Evolutionary conservation across 352 stramenopile species (phyloP).

Genomic region (Blastocystis sp.): DNA sequence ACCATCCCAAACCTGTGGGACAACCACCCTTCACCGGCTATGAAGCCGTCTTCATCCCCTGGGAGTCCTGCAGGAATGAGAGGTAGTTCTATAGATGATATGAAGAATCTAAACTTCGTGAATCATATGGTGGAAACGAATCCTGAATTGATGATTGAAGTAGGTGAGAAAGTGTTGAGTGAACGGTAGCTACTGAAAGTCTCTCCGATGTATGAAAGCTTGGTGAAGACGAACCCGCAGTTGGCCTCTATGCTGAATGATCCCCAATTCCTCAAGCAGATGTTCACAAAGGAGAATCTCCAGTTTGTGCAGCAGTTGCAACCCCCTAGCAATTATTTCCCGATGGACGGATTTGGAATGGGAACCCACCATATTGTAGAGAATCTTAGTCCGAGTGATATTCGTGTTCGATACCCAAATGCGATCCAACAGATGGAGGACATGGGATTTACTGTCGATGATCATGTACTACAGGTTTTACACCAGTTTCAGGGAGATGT

Average conservation of each 20-base stretch:
- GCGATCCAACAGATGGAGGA: conserved; percentile 21
- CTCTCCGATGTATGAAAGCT: background rate
- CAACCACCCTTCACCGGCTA: background rate
- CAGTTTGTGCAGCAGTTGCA: background rate
- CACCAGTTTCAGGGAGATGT: conserved; percentile 47
- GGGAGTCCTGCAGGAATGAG: background rate
- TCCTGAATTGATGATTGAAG: conserved; percentile 12
- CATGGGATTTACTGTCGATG: conserved; percentile 49
- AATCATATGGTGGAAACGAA: background rate
- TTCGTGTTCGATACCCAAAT: conserved; percentile 14
- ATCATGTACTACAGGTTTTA: conserved; percentile 15
- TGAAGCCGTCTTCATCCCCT: background rate
- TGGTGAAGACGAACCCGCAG: conserved; percentile 11
- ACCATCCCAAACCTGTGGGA: conserved; percentile 35
- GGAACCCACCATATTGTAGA: background rate
- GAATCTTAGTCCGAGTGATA: background rate
- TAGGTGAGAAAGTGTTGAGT: background rate
- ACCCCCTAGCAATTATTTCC: background rate
- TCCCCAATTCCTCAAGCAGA: background rate
- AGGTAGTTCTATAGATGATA: background rate
- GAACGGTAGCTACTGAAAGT: conserved; percentile 6
- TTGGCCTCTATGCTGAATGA: conserved; percentile 25
- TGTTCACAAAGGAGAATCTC: conserved; percentile 18
- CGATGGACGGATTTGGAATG: background rate
- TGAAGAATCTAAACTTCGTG: background rate